Conservation (phyloP, 257 asterid species). For the Solanum neorickii region DNA sequence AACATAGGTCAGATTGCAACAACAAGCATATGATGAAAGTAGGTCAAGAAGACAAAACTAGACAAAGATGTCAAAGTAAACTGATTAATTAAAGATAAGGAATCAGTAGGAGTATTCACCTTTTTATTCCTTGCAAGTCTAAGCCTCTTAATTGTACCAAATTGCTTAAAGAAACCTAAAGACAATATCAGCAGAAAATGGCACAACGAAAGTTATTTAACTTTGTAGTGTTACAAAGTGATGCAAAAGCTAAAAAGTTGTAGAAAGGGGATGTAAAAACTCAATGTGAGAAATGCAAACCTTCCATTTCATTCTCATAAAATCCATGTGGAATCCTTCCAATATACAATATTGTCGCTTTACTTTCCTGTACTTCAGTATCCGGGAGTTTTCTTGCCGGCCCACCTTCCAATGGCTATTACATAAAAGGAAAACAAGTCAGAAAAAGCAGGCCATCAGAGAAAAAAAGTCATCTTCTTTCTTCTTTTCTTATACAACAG, state of each 20-base stretch:
- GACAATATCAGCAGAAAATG: neutral
- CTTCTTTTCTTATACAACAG: neutral
- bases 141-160: conserved; percentile 76
- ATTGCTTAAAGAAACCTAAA: conserved; percentile 90
- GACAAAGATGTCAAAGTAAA: neutral
- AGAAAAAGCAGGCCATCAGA: neutral
- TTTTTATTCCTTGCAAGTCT: conserved; percentile 75
- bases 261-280: neutral
- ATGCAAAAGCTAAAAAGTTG: neutral
- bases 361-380: conserved; percentile 30
- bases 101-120: conserved; percentile 23
- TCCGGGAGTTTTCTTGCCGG: conserved; percentile 40
- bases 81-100: neutral
- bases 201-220: neutral
- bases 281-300: conserved; percentile 17
- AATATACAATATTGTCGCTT: conserved; percentile 66
- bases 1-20: neutral
- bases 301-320: conserved; percentile 92
- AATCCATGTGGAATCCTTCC: conserved; percentile 98
- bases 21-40: neutral
- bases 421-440: neutral
- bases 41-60: neutral
- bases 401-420: conserved; percentile 77
- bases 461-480: neutral
- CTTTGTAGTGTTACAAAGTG: neutral